phyloP scores from a whole-genome alignment of 1,139 yeast genomes.

The Hemisphaericaspora xylofermentans region DNA sequence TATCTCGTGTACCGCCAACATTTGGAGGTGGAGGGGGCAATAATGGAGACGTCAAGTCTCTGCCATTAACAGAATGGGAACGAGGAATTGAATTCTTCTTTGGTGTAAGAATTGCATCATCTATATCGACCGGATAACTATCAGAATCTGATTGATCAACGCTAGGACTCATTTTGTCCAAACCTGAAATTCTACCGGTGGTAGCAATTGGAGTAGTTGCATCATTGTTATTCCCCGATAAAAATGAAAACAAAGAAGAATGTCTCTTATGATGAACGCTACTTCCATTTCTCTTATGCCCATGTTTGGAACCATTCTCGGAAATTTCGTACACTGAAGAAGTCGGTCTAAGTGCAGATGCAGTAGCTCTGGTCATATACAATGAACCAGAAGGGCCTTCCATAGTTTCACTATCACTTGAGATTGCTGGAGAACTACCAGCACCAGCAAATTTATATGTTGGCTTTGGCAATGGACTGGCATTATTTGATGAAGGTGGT shows the following conservation, averaged over 20 bases:
- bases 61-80: neutral
- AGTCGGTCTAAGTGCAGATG: slow-evolving; percentile 33
- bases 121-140: slow-evolving; percentile 27
- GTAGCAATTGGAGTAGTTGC: neutral
- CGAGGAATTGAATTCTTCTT: slow-evolving; percentile 26
- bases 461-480: slow-evolving; percentile 22
- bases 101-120: slow-evolving; percentile 36
- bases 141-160: slow-evolving; percentile 4
- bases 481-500: slow-evolving; percentile 11
- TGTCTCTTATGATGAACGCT: slow-evolving; percentile 38
- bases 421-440: slow-evolving; percentile 17
- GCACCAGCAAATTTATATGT: slow-evolving; percentile 24
- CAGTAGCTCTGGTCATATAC: slow-evolving; percentile 29
- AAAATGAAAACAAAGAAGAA: slow-evolving; percentile 47
- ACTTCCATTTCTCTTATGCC: slow-evolving; percentile 9
- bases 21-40: neutral
- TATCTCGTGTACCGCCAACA: neutral
- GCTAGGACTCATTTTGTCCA: neutral
- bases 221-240: slow-evolving; percentile 26
- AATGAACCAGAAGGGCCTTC: slow-evolving; percentile 14
- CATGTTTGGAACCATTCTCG: neutral
- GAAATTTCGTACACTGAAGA: slow-evolving; percentile 42
- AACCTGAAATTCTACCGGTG: neutral
- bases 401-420: slow-evolving; percentile 12
- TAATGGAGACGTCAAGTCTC: neutral